Base-by-base conservation (phyloP, 1,284 basidiomycete genomes). In the Peniophora sp. region DNA sequence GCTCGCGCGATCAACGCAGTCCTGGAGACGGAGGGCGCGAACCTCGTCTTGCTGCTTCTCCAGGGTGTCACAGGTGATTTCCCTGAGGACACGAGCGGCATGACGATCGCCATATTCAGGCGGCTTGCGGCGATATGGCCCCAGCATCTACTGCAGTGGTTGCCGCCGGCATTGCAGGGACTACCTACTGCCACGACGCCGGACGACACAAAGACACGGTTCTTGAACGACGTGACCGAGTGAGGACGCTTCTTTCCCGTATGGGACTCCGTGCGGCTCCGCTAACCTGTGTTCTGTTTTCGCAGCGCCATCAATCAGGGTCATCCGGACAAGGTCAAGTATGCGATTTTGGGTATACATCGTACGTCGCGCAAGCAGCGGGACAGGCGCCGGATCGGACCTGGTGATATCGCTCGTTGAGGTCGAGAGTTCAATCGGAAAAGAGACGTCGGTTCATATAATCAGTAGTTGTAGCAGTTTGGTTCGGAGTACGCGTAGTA, bases 11-110 rank as follows among this genome's bases (percentile, higher is more conserved):
- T 97, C 55, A 79, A 78, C 46, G 69, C 72, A 2, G 78, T 85
- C 9, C 70, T 97, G 43, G 75, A 81, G 44, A 82, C 85, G 56
- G 86, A 92, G 62, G 92, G 92, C 3, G 76, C 79, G 51, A 77
- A 81, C 55, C 74, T 97, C 20, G 67, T 88, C n/a, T 76, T 76
- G 8, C 78, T 84, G 55, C 64, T 96, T 23, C 72, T 98, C 42
- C 71, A 76, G 24, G 93, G 95, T 2, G 73, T 97, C 15, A 83
- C 93, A 2, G 83, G 84, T 24, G 84, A 88, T 53, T 98, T 95
- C 65, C 90, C 91, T 2, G 93, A 95, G 59, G 95, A 98, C 54
- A 78, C 83, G 1, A 75, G 86, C 24, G 78, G 87, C 6, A 67
- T 75, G 43, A 84, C 94, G 32, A 80, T 92, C 43, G 83, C 84